Conservation (phyloP, 1,139 yeast species). For the Pichia sp. region DNA sequence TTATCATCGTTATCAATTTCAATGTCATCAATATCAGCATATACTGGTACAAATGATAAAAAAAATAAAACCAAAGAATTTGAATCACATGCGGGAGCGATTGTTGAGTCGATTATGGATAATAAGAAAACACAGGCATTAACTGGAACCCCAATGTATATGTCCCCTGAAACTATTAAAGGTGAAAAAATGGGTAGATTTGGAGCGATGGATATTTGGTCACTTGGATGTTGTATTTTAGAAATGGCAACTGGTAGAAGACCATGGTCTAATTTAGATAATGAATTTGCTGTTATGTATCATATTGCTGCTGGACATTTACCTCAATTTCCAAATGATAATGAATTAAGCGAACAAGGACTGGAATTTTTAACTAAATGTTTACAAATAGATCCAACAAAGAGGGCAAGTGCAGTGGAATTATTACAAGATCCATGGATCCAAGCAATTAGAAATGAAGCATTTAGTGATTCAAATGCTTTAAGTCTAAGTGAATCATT, state of each 20-base stretch:
- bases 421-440: conserved; percentile 90
- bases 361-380: conserved; percentile 66
- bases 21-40: conserved; percentile 7
- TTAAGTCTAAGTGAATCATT: conserved; percentile 1
- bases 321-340: conserved; percentile 77
- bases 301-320: conserved; percentile 94
- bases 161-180: conserved; percentile 92
- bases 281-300: conserved; percentile 98
- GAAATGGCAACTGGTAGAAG: conserved; percentile 82
- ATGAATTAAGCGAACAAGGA: conserved; percentile 74
- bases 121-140: conserved; percentile 34
- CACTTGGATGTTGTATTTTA: conserved; percentile 72
- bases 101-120: conserved; percentile 9
- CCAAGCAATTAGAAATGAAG: conserved; percentile 61
- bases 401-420: conserved; percentile 80
- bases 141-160: conserved; percentile 98
- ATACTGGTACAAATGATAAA: conserved; percentile 1
- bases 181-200: conserved; percentile 62
- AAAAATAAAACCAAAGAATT: background rate
- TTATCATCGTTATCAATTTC: conserved; percentile 1
- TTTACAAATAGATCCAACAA: conserved; percentile 74
- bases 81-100: background rate
- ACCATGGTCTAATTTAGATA: conserved; percentile 89
- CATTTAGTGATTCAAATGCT: conserved; percentile 42
- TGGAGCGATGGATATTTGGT: conserved; percentile 82